These are phyloP conservation scores for Neolentinus lepideus DNA, from an alignment of 1,284 basidiomycete genomes.

Conservation along the genomic window DNA sequence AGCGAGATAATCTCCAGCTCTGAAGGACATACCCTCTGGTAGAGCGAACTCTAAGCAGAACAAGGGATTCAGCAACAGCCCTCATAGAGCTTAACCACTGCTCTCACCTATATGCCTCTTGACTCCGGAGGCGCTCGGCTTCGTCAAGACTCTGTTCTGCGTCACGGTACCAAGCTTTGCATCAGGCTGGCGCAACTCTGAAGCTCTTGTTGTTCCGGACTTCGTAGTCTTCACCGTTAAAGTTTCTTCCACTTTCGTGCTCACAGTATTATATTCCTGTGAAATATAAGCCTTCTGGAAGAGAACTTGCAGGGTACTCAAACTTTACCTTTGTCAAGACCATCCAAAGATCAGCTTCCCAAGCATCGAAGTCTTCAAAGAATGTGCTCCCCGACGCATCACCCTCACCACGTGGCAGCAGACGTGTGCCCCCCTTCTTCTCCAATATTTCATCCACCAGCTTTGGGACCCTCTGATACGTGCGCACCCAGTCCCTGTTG, in stretches of 20 bases:
- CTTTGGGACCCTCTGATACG: slow-evolving; percentile 44
- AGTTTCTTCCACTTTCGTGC: slow-evolving; percentile 10
- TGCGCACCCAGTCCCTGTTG: slow-evolving; percentile 45
- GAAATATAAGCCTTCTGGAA: background rate
- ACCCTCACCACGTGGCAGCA: slow-evolving; percentile 32
- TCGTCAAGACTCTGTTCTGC: slow-evolving; percentile 32
- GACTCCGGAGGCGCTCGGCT: slow-evolving; percentile 24
- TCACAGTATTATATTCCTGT: slow-evolving; percentile 25
- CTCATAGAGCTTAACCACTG: background rate
- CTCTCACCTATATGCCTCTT: slow-evolving; percentile 36
- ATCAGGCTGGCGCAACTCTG: slow-evolving; percentile 31
- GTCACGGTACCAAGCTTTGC: slow-evolving; percentile 31
- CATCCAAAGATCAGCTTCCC: slow-evolving; percentile 34
- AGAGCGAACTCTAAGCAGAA: slow-evolving; percentile 35
- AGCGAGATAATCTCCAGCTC: slow-evolving; percentile 42
- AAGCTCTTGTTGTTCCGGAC: slow-evolving; percentile 26
- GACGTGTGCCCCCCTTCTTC: slow-evolving; percentile 31
- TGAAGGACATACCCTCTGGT: slow-evolving; percentile 32
- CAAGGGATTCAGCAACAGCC: too few species aligned
- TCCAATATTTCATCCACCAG: slow-evolving; percentile 33
- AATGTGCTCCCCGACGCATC: slow-evolving; percentile 38
- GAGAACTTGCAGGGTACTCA: slow-evolving; percentile 4
- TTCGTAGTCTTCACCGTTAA: slow-evolving; percentile 28
- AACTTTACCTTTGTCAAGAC: slow-evolving; percentile 23
- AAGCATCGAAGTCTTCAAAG: slow-evolving; percentile 39